Percentiles rank a stretch among this genome's conserved stretches.
phyloP scores from a whole-genome alignment of 2,329 filamentous ascomycete genomes.

The Xylariaceae sp. region DNA sequence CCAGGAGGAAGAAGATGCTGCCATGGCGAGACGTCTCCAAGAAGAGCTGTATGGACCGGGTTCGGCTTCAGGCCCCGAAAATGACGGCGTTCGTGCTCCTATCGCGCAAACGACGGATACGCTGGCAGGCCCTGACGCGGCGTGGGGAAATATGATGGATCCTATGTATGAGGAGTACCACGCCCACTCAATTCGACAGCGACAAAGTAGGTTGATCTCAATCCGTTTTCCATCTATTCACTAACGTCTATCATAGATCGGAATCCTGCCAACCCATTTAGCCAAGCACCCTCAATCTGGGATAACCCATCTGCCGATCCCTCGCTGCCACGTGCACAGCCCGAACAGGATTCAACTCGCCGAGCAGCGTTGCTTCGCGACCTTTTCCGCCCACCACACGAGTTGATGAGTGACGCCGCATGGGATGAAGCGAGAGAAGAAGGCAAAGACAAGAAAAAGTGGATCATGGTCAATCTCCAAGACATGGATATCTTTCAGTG shows the following conservation, averaged over 20 bases:
- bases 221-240: background rate
- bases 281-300: constrained; percentile 30
- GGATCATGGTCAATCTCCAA: constrained; percentile 93
- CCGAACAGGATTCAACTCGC: constrained; percentile 47
- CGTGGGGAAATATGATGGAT: constrained; percentile 49
- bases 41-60: constrained; percentile 70
- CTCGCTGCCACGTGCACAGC: constrained; percentile 29
- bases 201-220: constrained; percentile 13
- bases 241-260: constrained; percentile 11
- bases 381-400: constrained; percentile 86
- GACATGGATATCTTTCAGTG: constrained; percentile 92
- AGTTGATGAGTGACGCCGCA: constrained; percentile 72
- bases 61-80: constrained; percentile 28
- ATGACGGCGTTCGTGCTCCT: constrained; percentile 66
- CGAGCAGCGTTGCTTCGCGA: constrained; percentile 80
- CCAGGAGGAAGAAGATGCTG: constrained; percentile 80
- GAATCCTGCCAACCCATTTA: constrained; percentile 28
- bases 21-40: constrained; percentile 85
- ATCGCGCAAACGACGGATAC: constrained; percentile 90
- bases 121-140: constrained; percentile 64
- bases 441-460: constrained; percentile 84
- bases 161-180: constrained; percentile 63
- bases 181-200: constrained; percentile 35
- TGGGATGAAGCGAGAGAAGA: constrained; percentile 81
- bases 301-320: constrained; percentile 40